Percentiles rank a stretch among this genome's conserved stretches.
Conservation (phyloP, 768 basidiomycete genomes). For the Trametes sanguinea region DNA sequence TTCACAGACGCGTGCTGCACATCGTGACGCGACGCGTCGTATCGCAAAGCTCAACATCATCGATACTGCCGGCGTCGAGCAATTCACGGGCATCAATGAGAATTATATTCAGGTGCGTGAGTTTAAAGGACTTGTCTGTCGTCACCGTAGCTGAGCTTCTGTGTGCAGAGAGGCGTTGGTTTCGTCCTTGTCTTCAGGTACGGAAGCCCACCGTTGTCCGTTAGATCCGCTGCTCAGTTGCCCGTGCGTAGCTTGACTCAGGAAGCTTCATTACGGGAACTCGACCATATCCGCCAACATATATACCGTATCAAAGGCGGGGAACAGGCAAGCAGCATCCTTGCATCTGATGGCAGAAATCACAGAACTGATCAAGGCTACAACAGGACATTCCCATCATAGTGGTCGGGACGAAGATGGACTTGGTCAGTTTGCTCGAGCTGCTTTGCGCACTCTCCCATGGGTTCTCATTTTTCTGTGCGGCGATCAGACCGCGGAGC, state of each 20-base stretch:
- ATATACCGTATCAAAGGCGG: conserved; percentile 80
- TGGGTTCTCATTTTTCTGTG: too few relatives aligned
- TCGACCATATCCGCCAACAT: conserved; percentile 78
- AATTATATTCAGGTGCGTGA: conserved; percentile 72
- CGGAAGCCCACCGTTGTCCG: neutral
- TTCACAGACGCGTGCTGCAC: conserved; percentile 5
- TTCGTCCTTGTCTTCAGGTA: conserved; percentile 86
- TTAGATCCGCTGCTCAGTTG: too few relatives aligned
- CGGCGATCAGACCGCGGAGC: conserved; percentile 51
- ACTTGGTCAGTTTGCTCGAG: conserved; percentile 48
- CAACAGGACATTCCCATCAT: conserved; percentile 72
- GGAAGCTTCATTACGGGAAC: conserved; percentile 77
- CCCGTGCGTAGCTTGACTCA: conserved; percentile 63
- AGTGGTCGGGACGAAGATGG: conserved; percentile 84
- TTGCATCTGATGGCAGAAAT: neutral
- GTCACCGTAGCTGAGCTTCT: neutral
- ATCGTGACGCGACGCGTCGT: neutral
- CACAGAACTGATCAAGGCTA: neutral
- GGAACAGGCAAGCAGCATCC: conserved; percentile 49
- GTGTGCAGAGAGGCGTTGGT: conserved; percentile 61
- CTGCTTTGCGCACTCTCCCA: neutral
- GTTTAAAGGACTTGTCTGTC: neutral
- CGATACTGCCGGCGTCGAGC: conserved; percentile 86
- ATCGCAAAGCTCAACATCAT: conserved; percentile 67
- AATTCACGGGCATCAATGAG: conserved; percentile 80